These are phyloP conservation scores for Pythium inflatum DNA, from an alignment of 352 stramenopile species.

Conservation along the genomic window DNA sequence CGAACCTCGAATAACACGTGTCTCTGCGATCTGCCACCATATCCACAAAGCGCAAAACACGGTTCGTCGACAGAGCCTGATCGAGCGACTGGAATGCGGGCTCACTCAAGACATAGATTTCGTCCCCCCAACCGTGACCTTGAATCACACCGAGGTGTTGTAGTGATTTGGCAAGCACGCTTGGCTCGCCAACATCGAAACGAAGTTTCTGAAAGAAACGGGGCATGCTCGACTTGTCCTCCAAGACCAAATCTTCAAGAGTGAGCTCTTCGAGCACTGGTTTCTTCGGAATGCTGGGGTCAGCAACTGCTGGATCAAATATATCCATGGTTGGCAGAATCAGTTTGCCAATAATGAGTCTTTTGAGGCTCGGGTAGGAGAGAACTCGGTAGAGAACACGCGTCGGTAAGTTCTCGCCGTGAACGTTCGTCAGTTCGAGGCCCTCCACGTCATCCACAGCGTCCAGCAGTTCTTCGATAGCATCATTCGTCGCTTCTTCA, in stretches of 20 bases:
- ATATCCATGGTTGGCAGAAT: conserved; percentile 3
- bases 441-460: conserved; percentile 8
- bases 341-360: neutral
- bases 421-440: neutral
- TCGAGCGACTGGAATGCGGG: neutral
- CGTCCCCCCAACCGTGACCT: neutral
- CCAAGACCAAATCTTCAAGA: neutral
- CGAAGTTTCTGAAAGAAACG: conserved; percentile 5
- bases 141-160: neutral
- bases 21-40: neutral
- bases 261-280: neutral
- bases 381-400: neutral
- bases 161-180: conserved; percentile 2
- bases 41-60: neutral
- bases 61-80: neutral
- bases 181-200: neutral
- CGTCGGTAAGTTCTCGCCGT: neutral
- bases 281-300: neutral
- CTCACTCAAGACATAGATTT: neutral
- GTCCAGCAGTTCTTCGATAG: neutral
- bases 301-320: neutral
- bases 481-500: neutral
- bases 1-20: neutral
- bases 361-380: conserved; percentile 11
- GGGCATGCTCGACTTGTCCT: neutral